Conservation (phyloP, 805 yeast species). For the Candida gorgasii region DNA sequence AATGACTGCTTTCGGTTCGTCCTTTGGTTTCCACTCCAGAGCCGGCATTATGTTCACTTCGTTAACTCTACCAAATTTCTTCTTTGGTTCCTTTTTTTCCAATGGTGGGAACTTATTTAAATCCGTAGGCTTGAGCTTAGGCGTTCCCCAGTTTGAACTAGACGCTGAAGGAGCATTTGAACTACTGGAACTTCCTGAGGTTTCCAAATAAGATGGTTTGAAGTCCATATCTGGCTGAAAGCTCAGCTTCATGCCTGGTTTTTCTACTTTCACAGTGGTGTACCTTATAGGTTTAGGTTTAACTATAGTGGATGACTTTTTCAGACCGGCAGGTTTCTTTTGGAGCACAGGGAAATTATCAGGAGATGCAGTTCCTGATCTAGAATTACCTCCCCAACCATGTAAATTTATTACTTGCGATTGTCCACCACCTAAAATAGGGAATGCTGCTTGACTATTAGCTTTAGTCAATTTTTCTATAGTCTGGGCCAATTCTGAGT, state of each 20-base stretch:
- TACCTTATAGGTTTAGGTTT: constrained; percentile 33
- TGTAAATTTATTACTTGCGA: constrained; percentile 16
- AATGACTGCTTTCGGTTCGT: not conserved
- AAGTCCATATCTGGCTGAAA: constrained; percentile 23
- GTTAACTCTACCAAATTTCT: constrained; percentile 58
- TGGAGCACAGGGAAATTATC: constrained; percentile 38
- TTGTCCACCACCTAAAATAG: constrained; percentile 40
- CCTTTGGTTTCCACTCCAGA: constrained; percentile 18
- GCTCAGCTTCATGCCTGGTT: constrained; percentile 14
- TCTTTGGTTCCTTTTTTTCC: constrained; percentile 38
- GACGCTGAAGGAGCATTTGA: constrained; percentile 21
- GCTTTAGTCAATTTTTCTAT: constrained; percentile 19
- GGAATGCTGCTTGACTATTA: constrained; percentile 36
- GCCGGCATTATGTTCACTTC: constrained; percentile 29
- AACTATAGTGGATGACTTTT: constrained; percentile 13
- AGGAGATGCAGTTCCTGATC: constrained; percentile 15
- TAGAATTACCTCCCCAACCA: constrained; percentile 32
- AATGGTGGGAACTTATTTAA: constrained; percentile 50
- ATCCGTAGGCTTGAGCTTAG: constrained; percentile 2
- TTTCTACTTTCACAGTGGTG: constrained; percentile 27
- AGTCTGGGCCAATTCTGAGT: constrained; percentile 8
- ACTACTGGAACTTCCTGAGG: constrained; percentile 11
- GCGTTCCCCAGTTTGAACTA: constrained; percentile 10
- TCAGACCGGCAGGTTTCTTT: constrained; percentile 22
- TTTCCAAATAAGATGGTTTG: constrained; percentile 34